Percentiles rank a stretch among this genome's conserved stretches.
phyloP scores from a whole-genome alignment of 768 basidiomycete species.

The Lactarius quietus region DNA sequence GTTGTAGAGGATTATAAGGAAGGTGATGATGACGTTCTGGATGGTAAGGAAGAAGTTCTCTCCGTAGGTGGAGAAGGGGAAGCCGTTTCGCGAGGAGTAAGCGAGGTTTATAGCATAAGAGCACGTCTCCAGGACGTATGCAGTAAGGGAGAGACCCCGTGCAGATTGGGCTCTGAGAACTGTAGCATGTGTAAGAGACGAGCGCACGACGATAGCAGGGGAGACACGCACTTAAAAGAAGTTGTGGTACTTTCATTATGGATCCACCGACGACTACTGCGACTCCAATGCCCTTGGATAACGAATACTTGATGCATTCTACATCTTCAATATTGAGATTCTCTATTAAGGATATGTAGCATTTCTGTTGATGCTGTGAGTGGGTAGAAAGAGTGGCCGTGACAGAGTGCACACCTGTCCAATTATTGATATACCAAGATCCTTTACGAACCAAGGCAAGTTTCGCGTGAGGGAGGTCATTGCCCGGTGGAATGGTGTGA shows the following conservation, averaged over 20 bases:
- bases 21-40: slow-evolving; percentile 84
- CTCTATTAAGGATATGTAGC: slow-evolving; percentile 86
- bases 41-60: slow-evolving; percentile 93
- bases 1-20: slow-evolving; percentile 74
- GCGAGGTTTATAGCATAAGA: slow-evolving; percentile 86
- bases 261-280: slow-evolving; percentile 91
- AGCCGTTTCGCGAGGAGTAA: slow-evolving; percentile 80
- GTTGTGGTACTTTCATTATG: slow-evolving; percentile 95
- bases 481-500: background rate
- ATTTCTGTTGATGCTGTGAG: slow-evolving; percentile 52
- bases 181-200: slow-evolving; percentile 32
- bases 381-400: slow-evolving; percentile 12
- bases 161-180: slow-evolving; percentile 74
- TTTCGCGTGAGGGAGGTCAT: slow-evolving; percentile 81
- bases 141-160: slow-evolving; percentile 79
- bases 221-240: slow-evolving; percentile 68
- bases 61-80: slow-evolving; percentile 97
- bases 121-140: slow-evolving; percentile 87
- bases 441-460: slow-evolving; percentile 80
- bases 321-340: slow-evolving; percentile 74
- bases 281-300: slow-evolving; percentile 90
- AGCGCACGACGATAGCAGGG: background rate
- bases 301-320: slow-evolving; percentile 83
- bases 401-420: slow-evolving; percentile 56
- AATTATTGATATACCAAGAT: slow-evolving; percentile 77